Percentiles rank a stretch among this genome's conserved stretches.
These are phyloP conservation scores for Pinus tabuliformis DNA, from an alignment of 75 land plant genomes.

Conservation along the genomic window DNA sequence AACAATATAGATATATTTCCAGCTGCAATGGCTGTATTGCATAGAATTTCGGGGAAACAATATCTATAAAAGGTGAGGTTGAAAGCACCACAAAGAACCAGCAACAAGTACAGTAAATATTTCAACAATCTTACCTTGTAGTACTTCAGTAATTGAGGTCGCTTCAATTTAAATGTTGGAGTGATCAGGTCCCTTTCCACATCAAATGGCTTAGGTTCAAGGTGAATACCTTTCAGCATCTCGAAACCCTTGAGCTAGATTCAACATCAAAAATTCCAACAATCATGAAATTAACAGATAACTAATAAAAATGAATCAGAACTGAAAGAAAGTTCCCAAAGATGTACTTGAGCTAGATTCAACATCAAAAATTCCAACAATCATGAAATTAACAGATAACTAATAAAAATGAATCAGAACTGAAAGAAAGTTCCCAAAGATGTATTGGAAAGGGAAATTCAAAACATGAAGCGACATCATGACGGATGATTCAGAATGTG, in stretches of 20 bases:
- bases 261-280: not conserved
- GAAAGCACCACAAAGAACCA: not conserved
- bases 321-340: not conserved
- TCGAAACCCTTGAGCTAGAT: conserved; percentile 83
- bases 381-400: not conserved
- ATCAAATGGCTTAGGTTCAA: conserved; percentile 77
- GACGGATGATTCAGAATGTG: not conserved
- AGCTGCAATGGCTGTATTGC: not conserved
- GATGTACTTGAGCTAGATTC: conserved; percentile 38
- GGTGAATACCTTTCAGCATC: conserved; percentile 61
- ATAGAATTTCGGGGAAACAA: not conserved
- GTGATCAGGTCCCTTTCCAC: conserved; percentile 76
- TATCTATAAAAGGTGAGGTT: not conserved
- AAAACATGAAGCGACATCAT: not conserved
- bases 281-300: not conserved
- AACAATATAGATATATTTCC: not conserved
- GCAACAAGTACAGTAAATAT: not conserved
- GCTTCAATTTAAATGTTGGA: conserved; percentile 84
- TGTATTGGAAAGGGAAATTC: not conserved
- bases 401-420: not conserved
- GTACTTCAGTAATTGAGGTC: conserved; percentile 73
- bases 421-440: not conserved
- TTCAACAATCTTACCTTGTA: conserved; percentile 48
- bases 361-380: not conserved
- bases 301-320: not conserved